A percentile compares a stretch with the other conserved stretches of the same genome.
phyloP scores from a whole-genome alignment of 306 rosid species.

The Fagus sylvatica region DNA sequence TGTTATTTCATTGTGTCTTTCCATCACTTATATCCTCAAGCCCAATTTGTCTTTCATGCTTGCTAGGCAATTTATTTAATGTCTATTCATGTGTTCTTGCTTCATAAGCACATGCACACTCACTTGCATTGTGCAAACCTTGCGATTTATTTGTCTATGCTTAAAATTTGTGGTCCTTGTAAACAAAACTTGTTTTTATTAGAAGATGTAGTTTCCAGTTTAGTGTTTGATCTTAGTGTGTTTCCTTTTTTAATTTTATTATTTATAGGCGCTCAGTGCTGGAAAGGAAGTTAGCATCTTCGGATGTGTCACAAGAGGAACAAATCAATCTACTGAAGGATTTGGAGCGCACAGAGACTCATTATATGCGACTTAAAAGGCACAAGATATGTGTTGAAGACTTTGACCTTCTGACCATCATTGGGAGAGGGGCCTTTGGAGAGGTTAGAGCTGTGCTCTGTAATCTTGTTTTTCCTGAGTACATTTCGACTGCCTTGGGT shows the following conservation, averaged over 20 bases:
- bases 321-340: slow-evolving; percentile 73
- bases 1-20: not conserved
- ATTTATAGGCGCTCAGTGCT: slow-evolving; percentile 74
- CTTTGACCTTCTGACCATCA: slow-evolving; percentile 80
- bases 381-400: slow-evolving; percentile 89
- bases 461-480: not conserved
- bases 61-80: slow-evolving; percentile 14
- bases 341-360: slow-evolving; percentile 86
- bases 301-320: slow-evolving; percentile 78
- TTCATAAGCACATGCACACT: not conserved
- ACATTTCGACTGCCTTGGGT: not conserved
- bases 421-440: slow-evolving; percentile 97
- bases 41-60: slow-evolving; percentile 2
- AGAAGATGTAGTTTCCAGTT: not conserved
- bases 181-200: not conserved
- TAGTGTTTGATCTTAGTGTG: slow-evolving; percentile 2
- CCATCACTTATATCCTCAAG: not conserved
- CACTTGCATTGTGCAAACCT: not conserved
- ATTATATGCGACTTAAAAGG: slow-evolving; percentile 77
- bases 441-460: slow-evolving; percentile 57
- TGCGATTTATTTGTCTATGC: not conserved
- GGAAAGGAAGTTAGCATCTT: slow-evolving; percentile 67
- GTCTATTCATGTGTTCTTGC: slow-evolving; percentile 2
- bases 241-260: slow-evolving; percentile 14
- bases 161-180: slow-evolving; percentile 1